Base-by-base conservation (phyloP, 75 land plant genomes). In the Ceratopteris richardii region DNA sequence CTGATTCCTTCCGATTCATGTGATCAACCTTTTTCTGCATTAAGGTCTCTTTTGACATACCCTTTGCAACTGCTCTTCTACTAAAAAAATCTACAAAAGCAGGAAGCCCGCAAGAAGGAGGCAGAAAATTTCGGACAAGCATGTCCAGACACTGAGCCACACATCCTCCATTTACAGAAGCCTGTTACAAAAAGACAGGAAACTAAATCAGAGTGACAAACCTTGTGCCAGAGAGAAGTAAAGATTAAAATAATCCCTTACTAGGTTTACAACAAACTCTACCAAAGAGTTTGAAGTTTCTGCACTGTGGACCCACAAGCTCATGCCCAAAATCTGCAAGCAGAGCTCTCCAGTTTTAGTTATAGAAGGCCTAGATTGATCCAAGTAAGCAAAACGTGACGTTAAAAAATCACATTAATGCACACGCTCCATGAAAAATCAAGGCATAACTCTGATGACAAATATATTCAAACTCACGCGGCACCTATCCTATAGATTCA, bases 91-190 rank as follows among this genome's bases (percentile, higher is more conserved):
- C 79, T 26, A 77, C 25, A 26, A 58, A 66, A 0, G 62, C 54
- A 14, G 65, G 70, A 7, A 74, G 31, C 12, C 77, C 71, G n/a
- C 78, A 74, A 11, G 50, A 36, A 0, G 97, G 97, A 0, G 97
- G 88, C 22, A 72, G 43, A 31, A 91, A 88, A 56, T 91, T 84
- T 59, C 66, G 51, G 1, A 91, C 89, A 53, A 91, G 86, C 83
- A 82, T 82, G 7, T 77, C 76, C 65, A 91, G 66, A 56, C 86
- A 84, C 18, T 60, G 68, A 50, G 83, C 76, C 19, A 88, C 63
- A 55, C 51, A 73, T 19, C 74, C 68, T 50, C 86, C 88, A 56
- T 66, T 82, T 7, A 82, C 76, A 56, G 79, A 71, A 40, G 93
- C 93, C 91, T 87, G 65, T 0, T 59, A 43, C n/a, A 31, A 19